These are phyloP conservation scores for Vigna reflexopilosa DNA, from an alignment of 306 rosid genomes.

Conservation along the genomic window DNA sequence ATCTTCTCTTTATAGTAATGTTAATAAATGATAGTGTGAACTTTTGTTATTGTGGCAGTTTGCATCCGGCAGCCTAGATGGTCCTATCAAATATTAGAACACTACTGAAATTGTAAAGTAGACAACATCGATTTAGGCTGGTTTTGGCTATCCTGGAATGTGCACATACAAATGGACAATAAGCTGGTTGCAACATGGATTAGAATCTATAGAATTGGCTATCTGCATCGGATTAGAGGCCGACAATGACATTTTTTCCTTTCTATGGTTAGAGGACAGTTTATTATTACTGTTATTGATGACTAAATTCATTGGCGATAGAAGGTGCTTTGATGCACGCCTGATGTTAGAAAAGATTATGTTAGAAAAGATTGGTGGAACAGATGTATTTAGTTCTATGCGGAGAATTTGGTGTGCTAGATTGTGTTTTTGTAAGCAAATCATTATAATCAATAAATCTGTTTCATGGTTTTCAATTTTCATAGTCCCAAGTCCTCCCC, in stretches of 20 bases:
- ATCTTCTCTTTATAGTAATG: not conserved
- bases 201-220: constrained; percentile 25
- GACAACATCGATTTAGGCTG: constrained; percentile 26
- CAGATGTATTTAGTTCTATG: constrained; percentile 21
- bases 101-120: constrained; percentile 1
- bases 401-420: constrained; percentile 14
- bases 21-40: not conserved
- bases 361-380: constrained; percentile 37
- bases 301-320: constrained; percentile 29
- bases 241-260: not conserved
- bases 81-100: constrained; percentile 88
- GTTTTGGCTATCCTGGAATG: constrained; percentile 40
- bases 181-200: constrained; percentile 35
- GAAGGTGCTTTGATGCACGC: constrained; percentile 26
- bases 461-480: constrained; percentile 26
- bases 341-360: constrained; percentile 22
- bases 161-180: constrained; percentile 35
- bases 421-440: constrained; percentile 38
- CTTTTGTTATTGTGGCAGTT: constrained; percentile 64
- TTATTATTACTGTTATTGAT: constrained; percentile 17
- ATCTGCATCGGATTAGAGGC: constrained; percentile 2
- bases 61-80: constrained; percentile 94
- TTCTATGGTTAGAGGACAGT: constrained; percentile 30
- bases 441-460: constrained; percentile 33
- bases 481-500: not conserved